Evolutionary conservation across 208 protist species (phyloP).

Genomic region (Leishmania martiniquensis): DNA sequence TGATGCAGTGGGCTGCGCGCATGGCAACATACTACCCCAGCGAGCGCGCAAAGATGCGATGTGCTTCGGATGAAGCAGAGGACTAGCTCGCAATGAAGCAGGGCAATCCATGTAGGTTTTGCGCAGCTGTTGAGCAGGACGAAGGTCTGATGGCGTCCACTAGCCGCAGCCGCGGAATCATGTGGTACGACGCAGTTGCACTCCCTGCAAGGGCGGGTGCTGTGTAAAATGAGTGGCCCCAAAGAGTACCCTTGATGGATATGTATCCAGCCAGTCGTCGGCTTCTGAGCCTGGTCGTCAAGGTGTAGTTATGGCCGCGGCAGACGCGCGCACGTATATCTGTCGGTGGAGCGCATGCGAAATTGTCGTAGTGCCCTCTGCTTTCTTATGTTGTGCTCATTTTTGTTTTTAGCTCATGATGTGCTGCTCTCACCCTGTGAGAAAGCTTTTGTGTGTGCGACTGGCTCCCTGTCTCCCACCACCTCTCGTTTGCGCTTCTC

Average conservation of each 20-base stretch:
- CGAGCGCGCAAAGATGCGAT: constrained; percentile 50
- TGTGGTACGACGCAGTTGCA: background rate
- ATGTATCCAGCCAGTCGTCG: background rate
- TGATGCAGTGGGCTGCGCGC: constrained; percentile 64
- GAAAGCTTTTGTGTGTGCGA: background rate
- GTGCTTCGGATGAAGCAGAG: constrained; percentile 9
- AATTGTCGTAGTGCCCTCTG: background rate
- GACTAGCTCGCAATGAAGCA: constrained; percentile 8
- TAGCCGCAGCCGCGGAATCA: background rate
- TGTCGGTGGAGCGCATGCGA: background rate
- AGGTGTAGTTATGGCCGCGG: background rate
- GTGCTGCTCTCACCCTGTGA: background rate
- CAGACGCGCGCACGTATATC: background rate
- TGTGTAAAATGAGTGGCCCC: background rate
- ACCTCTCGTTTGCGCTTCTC: background rate
- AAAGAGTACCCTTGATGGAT: too few relatives aligned
- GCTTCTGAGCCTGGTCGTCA: background rate
- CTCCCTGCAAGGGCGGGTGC: background rate
- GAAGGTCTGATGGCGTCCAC: background rate
- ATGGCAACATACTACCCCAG: constrained; percentile 73
- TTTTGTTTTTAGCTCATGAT: background rate
- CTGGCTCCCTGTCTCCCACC: background rate
- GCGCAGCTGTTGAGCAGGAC: background rate
- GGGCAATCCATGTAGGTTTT: background rate
- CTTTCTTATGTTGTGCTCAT: background rate